These are phyloP conservation scores for Zalerion maritima DNA, from an alignment of 495 filamentous ascomycete species.

Conservation along the genomic window DNA sequence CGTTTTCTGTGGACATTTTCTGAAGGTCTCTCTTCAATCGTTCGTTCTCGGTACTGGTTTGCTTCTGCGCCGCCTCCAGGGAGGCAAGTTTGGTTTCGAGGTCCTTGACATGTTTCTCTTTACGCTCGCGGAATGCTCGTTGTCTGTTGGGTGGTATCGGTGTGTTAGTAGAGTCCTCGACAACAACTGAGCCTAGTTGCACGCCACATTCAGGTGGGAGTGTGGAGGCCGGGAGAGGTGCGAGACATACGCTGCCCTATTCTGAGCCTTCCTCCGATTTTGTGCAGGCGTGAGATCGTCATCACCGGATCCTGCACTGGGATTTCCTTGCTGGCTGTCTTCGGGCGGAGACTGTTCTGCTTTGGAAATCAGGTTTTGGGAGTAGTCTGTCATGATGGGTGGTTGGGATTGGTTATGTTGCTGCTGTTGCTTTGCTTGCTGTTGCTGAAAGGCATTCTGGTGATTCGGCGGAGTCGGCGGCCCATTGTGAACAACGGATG, in stretches of 20 bases:
- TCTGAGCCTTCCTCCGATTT: constrained; percentile 83
- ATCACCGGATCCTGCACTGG: constrained; percentile 35
- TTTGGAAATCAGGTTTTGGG: too few relatives aligned
- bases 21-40: constrained; percentile 70
- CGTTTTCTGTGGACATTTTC: constrained; percentile 73
- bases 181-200: constrained; percentile 1
- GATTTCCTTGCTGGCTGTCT: constrained; percentile 36
- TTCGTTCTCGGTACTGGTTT: constrained; percentile 52
- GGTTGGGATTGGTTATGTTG: too few relatives aligned
- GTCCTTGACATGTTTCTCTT: constrained; percentile 84
- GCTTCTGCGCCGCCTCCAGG: constrained; percentile 42
- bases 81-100: constrained; percentile 73
- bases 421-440: constrained; percentile 22
- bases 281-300: constrained; percentile 64
- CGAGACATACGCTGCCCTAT: constrained; percentile 76
- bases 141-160: constrained; percentile 42
- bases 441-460: too few relatives aligned
- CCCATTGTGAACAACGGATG: too few relatives aligned
- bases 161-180: too few relatives aligned
- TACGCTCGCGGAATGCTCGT: constrained; percentile 92
- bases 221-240: constrained; percentile 5
- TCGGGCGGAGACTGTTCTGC: constrained; percentile 17
- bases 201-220: constrained; percentile 1
- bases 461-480: too few relatives aligned
- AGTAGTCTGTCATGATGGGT: too few relatives aligned